Evolutionary conservation across 805 yeast genomes (phyloP).

Genomic region (Candida broadrunensis): DNA sequence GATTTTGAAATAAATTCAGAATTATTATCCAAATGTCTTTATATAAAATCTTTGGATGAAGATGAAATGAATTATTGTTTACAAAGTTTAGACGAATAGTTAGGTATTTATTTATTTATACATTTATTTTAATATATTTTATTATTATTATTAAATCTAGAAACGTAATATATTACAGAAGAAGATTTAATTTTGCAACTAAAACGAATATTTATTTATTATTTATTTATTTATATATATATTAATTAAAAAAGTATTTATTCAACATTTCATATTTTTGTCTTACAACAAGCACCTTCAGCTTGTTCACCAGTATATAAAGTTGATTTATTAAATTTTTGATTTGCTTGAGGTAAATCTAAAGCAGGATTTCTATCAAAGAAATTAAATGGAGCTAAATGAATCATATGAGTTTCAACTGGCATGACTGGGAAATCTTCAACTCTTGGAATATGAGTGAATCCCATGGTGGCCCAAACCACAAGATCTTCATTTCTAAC

Average conservation of each 20-base stretch:
- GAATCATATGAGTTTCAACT: slow-evolving; percentile 66
- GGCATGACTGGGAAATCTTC: slow-evolving; percentile 94
- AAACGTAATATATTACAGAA: too few relatives aligned
- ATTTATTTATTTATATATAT: too few relatives aligned
- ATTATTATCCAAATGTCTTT: slow-evolving; percentile 77
- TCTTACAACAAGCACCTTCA: neutral
- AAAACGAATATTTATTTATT: too few relatives aligned
- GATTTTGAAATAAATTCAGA: slow-evolving; percentile 54
- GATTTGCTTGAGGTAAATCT: slow-evolving; percentile 70
- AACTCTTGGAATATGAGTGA: slow-evolving; percentile 78
- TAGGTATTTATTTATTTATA: too few relatives aligned
- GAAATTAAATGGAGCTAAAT: slow-evolving; percentile 69
- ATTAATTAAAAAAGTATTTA: too few relatives aligned
- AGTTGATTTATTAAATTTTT: slow-evolving; percentile 63
- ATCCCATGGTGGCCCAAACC: slow-evolving; percentile 78
- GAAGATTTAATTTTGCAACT: too few relatives aligned
- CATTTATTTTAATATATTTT: too few relatives aligned
- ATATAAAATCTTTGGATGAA: slow-evolving; percentile 69
- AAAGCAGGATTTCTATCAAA: slow-evolving; percentile 76
- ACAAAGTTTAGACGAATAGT: neutral
- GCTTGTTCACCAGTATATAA: slow-evolving; percentile 24
- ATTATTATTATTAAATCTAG: too few relatives aligned
- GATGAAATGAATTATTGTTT: slow-evolving; percentile 56
- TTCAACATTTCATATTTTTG: neutral
- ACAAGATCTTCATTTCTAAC: slow-evolving; percentile 76